Evolutionary conservation across 2,329 filamentous ascomycete species (phyloP), one percentile per base, ranked within the genome.

Genomic region (Botrytis paeoniae): DNA sequence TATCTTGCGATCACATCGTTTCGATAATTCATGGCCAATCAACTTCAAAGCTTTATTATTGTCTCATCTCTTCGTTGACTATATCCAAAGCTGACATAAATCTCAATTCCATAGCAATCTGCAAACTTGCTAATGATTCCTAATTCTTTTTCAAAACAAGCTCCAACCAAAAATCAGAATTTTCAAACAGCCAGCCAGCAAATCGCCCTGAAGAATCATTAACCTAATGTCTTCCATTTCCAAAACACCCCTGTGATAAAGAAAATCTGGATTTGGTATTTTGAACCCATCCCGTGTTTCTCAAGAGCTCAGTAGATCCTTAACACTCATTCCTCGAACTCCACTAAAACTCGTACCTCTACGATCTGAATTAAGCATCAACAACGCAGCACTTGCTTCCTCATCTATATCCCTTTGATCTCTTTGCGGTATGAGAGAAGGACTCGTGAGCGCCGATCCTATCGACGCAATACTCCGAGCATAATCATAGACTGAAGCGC

Each of bases 311-410:
- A 89, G 80, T 69, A 89, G 78, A 81, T 88, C 86, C 70, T 83
- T 84, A 8, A 88, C 86, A 80, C 86, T 88, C 84, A 88, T 87
- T 4, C 86, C 85, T 66, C 84, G 81, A 8, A 70, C 69, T 54
- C 82, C 83, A 70, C 73, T 77, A 69, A 70, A 73, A 32, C 74
- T 76, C 57, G 74, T 78, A 69, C 76, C 79, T 74, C 54, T 85
- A 59, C 93, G 88, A 80, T 96, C 94, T 71, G 86, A 89, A 77
- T 95, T 97, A 74, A 98, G 84, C 94, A 97, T 97, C 81, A 97
- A 82, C 77, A 97, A 82, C 4, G 94, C 95, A 20, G 93, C 91
- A 12, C 94, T 96, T 1, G 94, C 95, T 68, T 90, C 88, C 51
- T 84, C 83, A 78, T 88, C 79, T 48, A 78, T 91, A 75, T 92